Evolutionary conservation across 345 rosid genomes (phyloP).

Genomic region (Xanthoceras sorbifolium): DNA sequence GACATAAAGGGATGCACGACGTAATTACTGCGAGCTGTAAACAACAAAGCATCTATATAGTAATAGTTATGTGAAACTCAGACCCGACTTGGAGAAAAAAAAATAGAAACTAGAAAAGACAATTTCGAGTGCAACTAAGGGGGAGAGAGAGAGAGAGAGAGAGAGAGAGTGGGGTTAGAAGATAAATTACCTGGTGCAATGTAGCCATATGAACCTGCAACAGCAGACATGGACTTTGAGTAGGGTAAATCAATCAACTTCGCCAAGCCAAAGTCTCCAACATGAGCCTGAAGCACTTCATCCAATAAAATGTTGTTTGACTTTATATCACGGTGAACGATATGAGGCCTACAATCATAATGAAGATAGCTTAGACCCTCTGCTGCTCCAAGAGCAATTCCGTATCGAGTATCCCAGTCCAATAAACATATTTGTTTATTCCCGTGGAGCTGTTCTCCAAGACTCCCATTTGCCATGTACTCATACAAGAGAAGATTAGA

Average conservation of each 20-base stretch:
- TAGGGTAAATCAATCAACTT: constrained; percentile 71
- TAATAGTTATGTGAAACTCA: background rate
- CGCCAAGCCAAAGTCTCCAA: constrained; percentile 86
- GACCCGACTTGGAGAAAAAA: background rate
- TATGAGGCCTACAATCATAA: constrained; percentile 77
- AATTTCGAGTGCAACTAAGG: background rate
- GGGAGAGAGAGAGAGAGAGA: background rate
- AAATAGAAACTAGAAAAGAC: background rate
- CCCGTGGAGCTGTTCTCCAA: constrained; percentile 70
- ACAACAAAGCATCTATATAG: background rate
- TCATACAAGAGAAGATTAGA: constrained; percentile 75
- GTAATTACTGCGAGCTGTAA: background rate
- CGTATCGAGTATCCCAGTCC: constrained; percentile 66
- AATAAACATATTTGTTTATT: constrained; percentile 37
- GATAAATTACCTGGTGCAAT: constrained; percentile 72
- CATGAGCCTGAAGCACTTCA: constrained; percentile 76
- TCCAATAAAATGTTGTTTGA: constrained; percentile 79
- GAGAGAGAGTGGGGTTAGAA: background rate
- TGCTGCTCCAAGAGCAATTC: constrained; percentile 77
- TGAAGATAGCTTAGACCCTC: constrained; percentile 83
- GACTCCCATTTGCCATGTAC: constrained; percentile 78
- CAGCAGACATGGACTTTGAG: constrained; percentile 84
- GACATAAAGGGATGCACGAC: background rate
- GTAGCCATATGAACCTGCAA: constrained; percentile 92
- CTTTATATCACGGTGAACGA: constrained; percentile 80